Evolutionary conservation across 2,329 filamentous ascomycete species (phyloP).

Genomic region (Colletotrichum sp.): DNA sequence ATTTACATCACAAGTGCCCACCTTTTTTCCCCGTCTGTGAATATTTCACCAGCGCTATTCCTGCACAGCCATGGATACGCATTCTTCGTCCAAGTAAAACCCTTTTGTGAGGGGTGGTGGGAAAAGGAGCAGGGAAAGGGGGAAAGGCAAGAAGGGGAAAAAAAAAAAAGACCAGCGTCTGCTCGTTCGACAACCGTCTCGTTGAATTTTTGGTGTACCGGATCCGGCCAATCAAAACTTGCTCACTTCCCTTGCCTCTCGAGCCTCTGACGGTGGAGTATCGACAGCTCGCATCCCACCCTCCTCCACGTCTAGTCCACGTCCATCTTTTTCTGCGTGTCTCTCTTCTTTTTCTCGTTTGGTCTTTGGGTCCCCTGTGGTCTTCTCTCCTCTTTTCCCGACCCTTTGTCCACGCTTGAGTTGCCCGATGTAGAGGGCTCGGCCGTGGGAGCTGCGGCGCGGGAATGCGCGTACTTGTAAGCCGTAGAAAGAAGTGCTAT

Average conservation of each 20-base stretch:
- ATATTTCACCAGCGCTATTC: not conserved
- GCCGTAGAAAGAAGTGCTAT: not conserved
- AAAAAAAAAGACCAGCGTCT: not conserved
- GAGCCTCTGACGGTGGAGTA: slow-evolving; percentile 19
- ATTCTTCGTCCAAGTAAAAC: slow-evolving; percentile 7
- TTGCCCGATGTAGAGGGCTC: slow-evolving; percentile 4
- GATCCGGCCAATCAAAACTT: slow-evolving; percentile 50
- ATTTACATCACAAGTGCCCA: slow-evolving; percentile 3
- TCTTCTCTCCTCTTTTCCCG: not conserved
- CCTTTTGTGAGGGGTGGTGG: not conserved
- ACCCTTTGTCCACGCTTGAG: not conserved
- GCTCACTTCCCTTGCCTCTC: slow-evolving; percentile 35
- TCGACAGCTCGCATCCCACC: slow-evolving; percentile 14
- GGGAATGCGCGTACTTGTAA: not conserved
- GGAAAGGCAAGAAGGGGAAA: not conserved
- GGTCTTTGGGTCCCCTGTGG: not conserved
- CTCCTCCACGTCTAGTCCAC: slow-evolving; percentile 2
- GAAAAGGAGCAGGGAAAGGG: not conserved
- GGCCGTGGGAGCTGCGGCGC: not conserved
- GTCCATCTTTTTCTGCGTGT: not conserved
- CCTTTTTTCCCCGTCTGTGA: not conserved
- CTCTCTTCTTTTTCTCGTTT: not conserved
- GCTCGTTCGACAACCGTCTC: slow-evolving; percentile 18
- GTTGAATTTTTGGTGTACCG: slow-evolving; percentile 17
- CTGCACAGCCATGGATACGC: slow-evolving; percentile 17